Evolutionary conservation across 495 filamentous ascomycete species (phyloP).

Genomic region (Penicillium bovifimosum): DNA sequence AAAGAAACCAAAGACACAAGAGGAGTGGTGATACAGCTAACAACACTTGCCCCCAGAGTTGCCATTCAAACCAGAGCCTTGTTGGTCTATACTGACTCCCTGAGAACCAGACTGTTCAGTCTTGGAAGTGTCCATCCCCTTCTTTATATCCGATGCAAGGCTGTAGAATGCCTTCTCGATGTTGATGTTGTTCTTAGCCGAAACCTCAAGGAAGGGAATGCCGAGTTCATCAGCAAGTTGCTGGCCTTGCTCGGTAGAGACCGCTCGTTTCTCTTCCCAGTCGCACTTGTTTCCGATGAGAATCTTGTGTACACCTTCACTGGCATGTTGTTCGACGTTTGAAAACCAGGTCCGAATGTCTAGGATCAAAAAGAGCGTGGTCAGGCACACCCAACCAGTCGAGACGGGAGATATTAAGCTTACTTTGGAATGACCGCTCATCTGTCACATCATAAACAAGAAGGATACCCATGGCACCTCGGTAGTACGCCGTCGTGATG

Average conservation of each 20-base stretch:
- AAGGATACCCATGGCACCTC: constrained; percentile 96
- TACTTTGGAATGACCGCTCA: constrained; percentile 95
- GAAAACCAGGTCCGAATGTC: constrained; percentile 99
- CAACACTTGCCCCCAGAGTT: constrained; percentile 79
- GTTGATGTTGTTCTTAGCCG: constrained; percentile 98
- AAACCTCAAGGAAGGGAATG: constrained; percentile 98
- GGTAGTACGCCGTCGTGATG: constrained; percentile 97
- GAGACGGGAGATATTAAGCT: constrained; percentile 19
- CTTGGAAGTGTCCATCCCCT: constrained; percentile 68
- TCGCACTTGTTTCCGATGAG: constrained; percentile 99
- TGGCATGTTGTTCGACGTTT: constrained; percentile 98
- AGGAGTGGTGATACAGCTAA: constrained; percentile 42
- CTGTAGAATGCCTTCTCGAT: constrained; percentile 98
- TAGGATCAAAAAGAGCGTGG: constrained; percentile 31
- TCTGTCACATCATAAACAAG: constrained; percentile 99
- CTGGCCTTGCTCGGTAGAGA: constrained; percentile 90
- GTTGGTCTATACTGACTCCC: constrained; percentile 67
- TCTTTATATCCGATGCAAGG: constrained; percentile 96
- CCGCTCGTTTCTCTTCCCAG: constrained; percentile 97
- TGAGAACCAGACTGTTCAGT: constrained; percentile 59
- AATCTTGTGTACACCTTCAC: constrained; percentile 99
- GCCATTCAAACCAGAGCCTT: constrained; percentile 52
- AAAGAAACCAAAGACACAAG: background rate
- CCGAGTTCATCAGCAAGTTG: constrained; percentile 91
- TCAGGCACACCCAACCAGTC: background rate